A percentile compares a stretch with the other conserved stretches of the same genome.
Evolutionary conservation across 2,329 filamentous ascomycete species (phyloP).

Genomic region (Penicillium concentricum): DNA sequence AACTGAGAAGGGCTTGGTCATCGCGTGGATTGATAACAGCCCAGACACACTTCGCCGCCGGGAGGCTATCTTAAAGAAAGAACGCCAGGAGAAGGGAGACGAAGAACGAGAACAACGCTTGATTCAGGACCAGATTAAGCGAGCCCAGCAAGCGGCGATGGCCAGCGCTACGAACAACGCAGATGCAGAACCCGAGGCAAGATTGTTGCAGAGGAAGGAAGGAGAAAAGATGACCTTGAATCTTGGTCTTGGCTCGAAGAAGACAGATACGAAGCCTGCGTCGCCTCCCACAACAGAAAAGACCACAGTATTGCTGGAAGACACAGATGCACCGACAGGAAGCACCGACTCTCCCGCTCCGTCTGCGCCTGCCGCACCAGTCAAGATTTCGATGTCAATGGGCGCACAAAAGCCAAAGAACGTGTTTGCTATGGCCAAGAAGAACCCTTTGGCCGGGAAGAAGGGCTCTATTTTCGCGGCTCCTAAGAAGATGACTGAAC

Average conservation of each 20-base stretch:
- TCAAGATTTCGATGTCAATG: slow-evolving; percentile 64
- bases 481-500: slow-evolving; percentile 83
- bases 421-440: slow-evolving; percentile 66
- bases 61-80: slow-evolving; percentile 78
- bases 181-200: slow-evolving; percentile 44
- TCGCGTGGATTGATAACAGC: slow-evolving; percentile 89
- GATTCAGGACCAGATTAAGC: slow-evolving; percentile 78
- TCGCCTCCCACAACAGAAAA: slow-evolving; percentile 11
- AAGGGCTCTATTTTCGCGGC: slow-evolving; percentile 59
- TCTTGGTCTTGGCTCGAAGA: slow-evolving; percentile 52
- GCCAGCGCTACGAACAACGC: slow-evolving; percentile 38
- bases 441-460: slow-evolving; percentile 69
- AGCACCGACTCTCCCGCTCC: slow-evolving; percentile 17
- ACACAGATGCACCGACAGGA: slow-evolving; percentile 13
- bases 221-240: slow-evolving; percentile 75
- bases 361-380: slow-evolving; percentile 19
- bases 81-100: slow-evolving; percentile 84
- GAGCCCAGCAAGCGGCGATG: slow-evolving; percentile 64
- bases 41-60: slow-evolving; percentile 78
- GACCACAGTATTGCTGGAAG: slow-evolving; percentile 13
- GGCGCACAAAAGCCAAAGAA: slow-evolving; percentile 55
- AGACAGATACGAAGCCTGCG: slow-evolving; percentile 24
- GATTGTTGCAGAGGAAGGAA: slow-evolving; percentile 55
- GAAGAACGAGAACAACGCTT: slow-evolving; percentile 83
- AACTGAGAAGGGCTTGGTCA: slow-evolving; percentile 75